phyloP scores from a whole-genome alignment of 352 stramenopile species.

The Pythium phragmiticola region DNA sequence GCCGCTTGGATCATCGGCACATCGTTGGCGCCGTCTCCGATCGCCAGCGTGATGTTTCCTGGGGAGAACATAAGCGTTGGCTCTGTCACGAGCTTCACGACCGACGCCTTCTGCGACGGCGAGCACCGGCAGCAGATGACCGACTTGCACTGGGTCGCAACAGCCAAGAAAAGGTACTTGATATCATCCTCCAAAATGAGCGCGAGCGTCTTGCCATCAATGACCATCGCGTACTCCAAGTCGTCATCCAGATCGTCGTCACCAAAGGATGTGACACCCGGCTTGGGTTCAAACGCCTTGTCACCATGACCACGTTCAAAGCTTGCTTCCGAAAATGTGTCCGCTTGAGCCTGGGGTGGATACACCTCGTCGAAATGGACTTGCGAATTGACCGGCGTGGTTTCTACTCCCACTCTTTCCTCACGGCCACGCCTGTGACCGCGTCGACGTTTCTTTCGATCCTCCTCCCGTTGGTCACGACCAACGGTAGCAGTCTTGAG shows the following conservation, averaged over 20 bases:
- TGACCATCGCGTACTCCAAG: constrained; percentile 89
- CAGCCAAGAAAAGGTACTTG: constrained; percentile 87
- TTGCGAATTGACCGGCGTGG: constrained; percentile 35
- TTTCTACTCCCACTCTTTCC: constrained; percentile 34
- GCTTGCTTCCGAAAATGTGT: constrained; percentile 52
- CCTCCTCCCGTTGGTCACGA: constrained; percentile 66
- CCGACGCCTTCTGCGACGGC: constrained; percentile 79
- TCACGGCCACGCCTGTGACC: constrained; percentile 40
- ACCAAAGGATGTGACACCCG: constrained; percentile 8
- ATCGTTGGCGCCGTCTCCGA: constrained; percentile 85
- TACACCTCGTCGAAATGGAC: constrained; percentile 74
- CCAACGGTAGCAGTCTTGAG: constrained; percentile 69
- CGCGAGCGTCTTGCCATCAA: constrained; percentile 83
- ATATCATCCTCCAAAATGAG: constrained; percentile 87
- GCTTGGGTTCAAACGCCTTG: constrained; percentile 71
- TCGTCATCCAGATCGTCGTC: constrained; percentile 73
- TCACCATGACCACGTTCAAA: constrained; percentile 63
- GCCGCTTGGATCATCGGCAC: constrained; percentile 89
- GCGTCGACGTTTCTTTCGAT: constrained; percentile 65
- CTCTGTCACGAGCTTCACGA: constrained; percentile 87
- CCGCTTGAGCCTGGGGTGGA: constrained; percentile 42
- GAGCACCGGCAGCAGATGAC: constrained; percentile 88
- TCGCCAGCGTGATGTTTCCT: constrained; percentile 85
- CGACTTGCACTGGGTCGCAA: constrained; percentile 87
- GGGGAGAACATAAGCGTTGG: constrained; percentile 87